Evolutionary conservation across 2,329 filamentous ascomycete genomes (phyloP).

Genomic region (Paecilomyces niveus): DNA sequence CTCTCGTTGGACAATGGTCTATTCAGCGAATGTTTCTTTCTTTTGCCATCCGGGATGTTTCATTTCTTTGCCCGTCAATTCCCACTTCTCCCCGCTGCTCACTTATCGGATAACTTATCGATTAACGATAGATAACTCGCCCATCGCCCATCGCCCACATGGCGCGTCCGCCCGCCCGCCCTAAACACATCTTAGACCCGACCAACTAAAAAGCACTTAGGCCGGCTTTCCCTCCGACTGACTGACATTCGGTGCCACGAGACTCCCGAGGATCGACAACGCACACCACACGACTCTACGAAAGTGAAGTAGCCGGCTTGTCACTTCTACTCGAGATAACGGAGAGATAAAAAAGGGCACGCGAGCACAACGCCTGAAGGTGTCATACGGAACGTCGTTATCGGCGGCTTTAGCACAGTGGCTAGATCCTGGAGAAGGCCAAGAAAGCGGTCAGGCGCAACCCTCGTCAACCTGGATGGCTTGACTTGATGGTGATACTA

Average conservation of each 20-base stretch:
- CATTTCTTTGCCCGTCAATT: background rate
- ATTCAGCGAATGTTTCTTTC: background rate
- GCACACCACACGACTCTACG: background rate
- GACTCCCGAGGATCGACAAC: background rate
- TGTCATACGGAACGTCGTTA: background rate
- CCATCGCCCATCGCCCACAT: constrained; percentile 5
- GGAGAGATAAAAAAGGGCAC: background rate
- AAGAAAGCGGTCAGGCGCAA: background rate
- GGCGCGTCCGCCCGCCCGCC: constrained; percentile 7
- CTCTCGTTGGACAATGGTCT: background rate
- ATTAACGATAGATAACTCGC: constrained; percentile 3
- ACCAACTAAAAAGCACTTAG: background rate
- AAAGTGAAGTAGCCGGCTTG: background rate
- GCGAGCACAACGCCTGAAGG: background rate
- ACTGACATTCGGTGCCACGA: background rate
- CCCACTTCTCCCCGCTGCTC: background rate
- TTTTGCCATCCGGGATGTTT: background rate
- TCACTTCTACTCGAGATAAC: background rate
- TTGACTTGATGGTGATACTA: too few species aligned
- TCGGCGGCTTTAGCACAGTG: background rate
- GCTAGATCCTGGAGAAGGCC: background rate
- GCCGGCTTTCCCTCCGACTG: background rate
- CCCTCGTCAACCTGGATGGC: too few species aligned
- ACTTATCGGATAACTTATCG: constrained; percentile 1
- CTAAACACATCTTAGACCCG: background rate